Evolutionary conservation across 148 eudicot genomes (phyloP).

Genomic region (Arctostaphylos glauca): DNA sequence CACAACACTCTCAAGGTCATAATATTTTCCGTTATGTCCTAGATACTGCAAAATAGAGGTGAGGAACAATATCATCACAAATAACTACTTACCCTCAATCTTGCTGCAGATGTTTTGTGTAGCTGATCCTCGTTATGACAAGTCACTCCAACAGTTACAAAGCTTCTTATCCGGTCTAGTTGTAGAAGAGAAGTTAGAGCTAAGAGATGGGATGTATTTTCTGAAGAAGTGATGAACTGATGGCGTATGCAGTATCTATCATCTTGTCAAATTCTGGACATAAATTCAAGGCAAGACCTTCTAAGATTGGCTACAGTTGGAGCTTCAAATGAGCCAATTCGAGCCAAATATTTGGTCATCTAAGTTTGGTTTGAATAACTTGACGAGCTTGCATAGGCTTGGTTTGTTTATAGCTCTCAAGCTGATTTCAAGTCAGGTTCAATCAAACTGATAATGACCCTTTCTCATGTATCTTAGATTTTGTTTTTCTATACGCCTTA

Average conservation of each 20-base stretch:
- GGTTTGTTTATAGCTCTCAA: not conserved
- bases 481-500: not conserved
- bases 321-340: not conserved
- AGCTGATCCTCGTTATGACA: slow-evolving; percentile 86
- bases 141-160: slow-evolving; percentile 93
- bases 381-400: not conserved
- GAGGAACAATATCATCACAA: not conserved
- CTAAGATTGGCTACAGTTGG: not conserved
- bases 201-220: slow-evolving; percentile 75
- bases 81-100: not conserved
- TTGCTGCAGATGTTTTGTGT: slow-evolving; percentile 80
- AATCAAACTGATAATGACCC: not conserved
- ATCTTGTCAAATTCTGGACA: not conserved
- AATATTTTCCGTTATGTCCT: slow-evolving; percentile 1
- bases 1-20: slow-evolving; percentile 93
- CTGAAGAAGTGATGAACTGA: slow-evolving; percentile 57
- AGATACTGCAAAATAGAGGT: not conserved
- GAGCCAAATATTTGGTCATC: not conserved
- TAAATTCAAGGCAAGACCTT: not conserved
- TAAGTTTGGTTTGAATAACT: not conserved
- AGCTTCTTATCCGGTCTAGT: slow-evolving; percentile 85
- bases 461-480: not conserved
- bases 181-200: slow-evolving; percentile 89
- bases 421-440: not conserved
- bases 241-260: not conserved